Conservation (phyloP, 345 rosid genomes). For the Sapria himalayana region DNA sequence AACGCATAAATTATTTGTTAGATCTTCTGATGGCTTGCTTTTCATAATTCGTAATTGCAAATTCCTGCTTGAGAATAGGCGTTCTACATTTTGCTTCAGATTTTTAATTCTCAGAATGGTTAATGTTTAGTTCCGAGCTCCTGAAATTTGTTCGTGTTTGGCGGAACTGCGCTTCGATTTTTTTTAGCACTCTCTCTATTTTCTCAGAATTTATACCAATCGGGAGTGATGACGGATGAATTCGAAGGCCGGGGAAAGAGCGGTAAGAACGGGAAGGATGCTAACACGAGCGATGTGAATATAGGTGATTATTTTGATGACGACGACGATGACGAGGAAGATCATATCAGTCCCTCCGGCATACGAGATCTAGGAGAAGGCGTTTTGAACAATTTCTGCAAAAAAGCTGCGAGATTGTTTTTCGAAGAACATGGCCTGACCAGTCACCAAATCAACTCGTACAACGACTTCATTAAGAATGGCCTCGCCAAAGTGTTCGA, state of each 20-base stretch:
- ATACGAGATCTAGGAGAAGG: constrained; percentile 27
- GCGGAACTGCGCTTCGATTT: no score
- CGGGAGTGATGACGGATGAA: constrained; percentile 12
- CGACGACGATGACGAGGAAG: constrained; percentile 12
- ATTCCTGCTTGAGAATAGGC: no score
- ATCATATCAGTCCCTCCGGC: constrained; percentile 9
- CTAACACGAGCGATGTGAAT: constrained; percentile 10
- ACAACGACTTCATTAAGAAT: constrained; percentile 36
- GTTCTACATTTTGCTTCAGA: no score
- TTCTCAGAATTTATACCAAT: constrained; percentile 11
- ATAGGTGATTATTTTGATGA: constrained; percentile 7
- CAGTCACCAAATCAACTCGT: constrained; percentile 73
- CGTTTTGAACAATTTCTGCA: constrained; percentile 31
- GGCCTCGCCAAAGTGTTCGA: constrained; percentile 49
- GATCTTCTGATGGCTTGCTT: no score
- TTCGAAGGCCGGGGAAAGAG: constrained; percentile 9
- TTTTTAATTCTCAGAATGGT: no score
- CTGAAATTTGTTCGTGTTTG: no score
- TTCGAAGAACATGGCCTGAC: constrained; percentile 52
- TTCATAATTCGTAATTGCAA: no score
- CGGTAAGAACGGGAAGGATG: constrained; percentile 9
- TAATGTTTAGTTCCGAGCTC: no score
- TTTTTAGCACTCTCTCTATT: not conserved
- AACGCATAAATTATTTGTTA: no score
- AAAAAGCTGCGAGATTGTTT: constrained; percentile 34